These are phyloP conservation scores for Perkinsus chesapeaki DNA, from an alignment of 169 alveolate genomes.

Conservation along the genomic window DNA sequence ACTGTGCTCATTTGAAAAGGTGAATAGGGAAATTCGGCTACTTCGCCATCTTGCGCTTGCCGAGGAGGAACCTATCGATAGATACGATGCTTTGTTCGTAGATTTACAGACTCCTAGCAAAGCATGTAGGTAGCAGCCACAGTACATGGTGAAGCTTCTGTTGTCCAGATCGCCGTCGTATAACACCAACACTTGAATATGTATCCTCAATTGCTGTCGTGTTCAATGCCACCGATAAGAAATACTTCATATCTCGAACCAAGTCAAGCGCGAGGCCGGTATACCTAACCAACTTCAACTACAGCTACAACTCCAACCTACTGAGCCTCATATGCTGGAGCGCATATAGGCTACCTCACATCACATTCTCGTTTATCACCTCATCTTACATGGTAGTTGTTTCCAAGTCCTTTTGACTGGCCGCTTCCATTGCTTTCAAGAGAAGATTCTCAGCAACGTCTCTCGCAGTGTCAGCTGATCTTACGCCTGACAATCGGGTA, in stretches of 20 bases:
- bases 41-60: background rate
- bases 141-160: background rate
- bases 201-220: background rate
- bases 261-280: background rate
- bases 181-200: background rate
- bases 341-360: background rate
- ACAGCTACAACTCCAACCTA: background rate
- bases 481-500: background rate
- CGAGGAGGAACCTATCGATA: background rate
- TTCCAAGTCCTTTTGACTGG: background rate
- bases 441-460: background rate
- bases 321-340: background rate
- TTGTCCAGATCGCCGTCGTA: background rate
- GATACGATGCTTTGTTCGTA: too few relatives aligned
- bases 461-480: background rate
- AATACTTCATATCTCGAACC: background rate
- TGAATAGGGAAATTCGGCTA: background rate
- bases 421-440: background rate
- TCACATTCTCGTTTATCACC: background rate
- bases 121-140: background rate
- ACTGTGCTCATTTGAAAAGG: constrained; percentile 1
- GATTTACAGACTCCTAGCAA: too few relatives aligned
- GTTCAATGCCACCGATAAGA: background rate
- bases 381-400: background rate
- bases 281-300: background rate